Evolutionary conservation across 352 stramenopile species (phyloP).

Genomic region (Globisporangium splendens): DNA sequence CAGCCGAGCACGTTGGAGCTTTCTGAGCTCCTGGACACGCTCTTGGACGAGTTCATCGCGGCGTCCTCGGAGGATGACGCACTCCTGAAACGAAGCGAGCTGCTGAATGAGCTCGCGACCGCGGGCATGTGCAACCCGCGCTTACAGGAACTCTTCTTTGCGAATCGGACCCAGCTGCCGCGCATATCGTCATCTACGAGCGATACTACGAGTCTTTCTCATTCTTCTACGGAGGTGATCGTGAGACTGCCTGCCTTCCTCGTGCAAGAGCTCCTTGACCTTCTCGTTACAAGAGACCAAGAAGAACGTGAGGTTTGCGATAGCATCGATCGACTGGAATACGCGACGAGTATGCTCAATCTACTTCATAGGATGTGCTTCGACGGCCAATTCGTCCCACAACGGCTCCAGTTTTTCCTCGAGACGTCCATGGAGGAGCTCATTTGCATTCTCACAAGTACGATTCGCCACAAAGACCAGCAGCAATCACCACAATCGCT

Average conservation of each 20-base stretch:
- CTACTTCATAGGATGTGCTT: slow-evolving; percentile 23
- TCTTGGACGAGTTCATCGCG: slow-evolving; percentile 29
- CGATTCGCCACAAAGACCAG: background rate
- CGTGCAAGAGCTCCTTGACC: slow-evolving; percentile 27
- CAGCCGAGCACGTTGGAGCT: slow-evolving; percentile 17
- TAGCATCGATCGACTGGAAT: slow-evolving; percentile 23
- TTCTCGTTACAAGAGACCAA: slow-evolving; percentile 4
- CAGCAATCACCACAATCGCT: slow-evolving; percentile 1
- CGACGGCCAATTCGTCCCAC: slow-evolving; percentile 16
- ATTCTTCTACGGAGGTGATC: background rate
- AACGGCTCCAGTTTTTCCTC: slow-evolving; percentile 24
- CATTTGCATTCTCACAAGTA: slow-evolving; percentile 12
- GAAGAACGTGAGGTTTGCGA: slow-evolving; percentile 10
- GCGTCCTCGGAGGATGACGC: slow-evolving; percentile 3
- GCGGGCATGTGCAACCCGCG: slow-evolving; percentile 24
- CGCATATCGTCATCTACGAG: background rate
- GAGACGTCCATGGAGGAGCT: slow-evolving; percentile 11
- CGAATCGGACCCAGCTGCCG: slow-evolving; percentile 30
- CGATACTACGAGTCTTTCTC: background rate
- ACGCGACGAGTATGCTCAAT: slow-evolving; percentile 18
- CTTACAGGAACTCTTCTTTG: slow-evolving; percentile 53
- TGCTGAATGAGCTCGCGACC: slow-evolving; percentile 46
- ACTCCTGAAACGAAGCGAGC: slow-evolving; percentile 15
- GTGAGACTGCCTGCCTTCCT: slow-evolving; percentile 29
- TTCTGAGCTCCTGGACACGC: slow-evolving; percentile 24